Percentiles rank a stretch among this genome's conserved stretches.
Evolutionary conservation across 2,329 filamentous ascomycete genomes (phyloP).

Genomic region (Scopulariopsis brevicaulis): DNA sequence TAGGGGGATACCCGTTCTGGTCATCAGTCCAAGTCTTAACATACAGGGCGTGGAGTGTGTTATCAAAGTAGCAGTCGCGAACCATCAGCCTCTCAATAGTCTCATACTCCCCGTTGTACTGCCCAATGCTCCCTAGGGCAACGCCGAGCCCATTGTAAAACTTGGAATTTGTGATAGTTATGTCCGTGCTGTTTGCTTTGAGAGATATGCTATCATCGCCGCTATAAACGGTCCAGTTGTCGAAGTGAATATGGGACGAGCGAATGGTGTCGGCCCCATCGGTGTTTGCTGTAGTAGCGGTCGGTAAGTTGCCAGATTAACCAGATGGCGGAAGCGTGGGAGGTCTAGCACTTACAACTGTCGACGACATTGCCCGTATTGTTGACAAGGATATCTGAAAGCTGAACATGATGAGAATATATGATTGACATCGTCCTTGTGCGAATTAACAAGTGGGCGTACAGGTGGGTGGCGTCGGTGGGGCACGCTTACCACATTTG

Average conservation of each 20-base stretch:
- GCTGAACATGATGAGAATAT: background rate
- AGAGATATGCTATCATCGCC: background rate
- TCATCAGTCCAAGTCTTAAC: background rate
- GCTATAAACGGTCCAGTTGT: background rate
- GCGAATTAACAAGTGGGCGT: background rate
- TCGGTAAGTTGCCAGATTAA: background rate
- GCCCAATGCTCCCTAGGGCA: background rate
- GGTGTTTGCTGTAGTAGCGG: background rate
- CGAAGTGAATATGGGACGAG: background rate
- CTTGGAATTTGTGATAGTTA: background rate
- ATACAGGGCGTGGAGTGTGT: background rate
- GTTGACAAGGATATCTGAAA: background rate
- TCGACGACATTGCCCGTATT: background rate
- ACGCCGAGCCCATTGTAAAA: background rate
- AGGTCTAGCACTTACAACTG: background rate
- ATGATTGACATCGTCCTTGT: background rate
- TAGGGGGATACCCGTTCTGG: background rate
- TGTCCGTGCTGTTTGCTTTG: background rate
- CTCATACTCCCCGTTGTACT: background rate
- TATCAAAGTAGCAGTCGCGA: background rate
- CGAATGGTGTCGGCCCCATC: background rate
- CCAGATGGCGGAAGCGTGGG: background rate
- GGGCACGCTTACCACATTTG: background rate
- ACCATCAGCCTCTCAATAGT: background rate
- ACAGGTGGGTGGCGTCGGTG: background rate